Conservation (phyloP, 305 asterid species). For the Rubia peregrina region DNA sequence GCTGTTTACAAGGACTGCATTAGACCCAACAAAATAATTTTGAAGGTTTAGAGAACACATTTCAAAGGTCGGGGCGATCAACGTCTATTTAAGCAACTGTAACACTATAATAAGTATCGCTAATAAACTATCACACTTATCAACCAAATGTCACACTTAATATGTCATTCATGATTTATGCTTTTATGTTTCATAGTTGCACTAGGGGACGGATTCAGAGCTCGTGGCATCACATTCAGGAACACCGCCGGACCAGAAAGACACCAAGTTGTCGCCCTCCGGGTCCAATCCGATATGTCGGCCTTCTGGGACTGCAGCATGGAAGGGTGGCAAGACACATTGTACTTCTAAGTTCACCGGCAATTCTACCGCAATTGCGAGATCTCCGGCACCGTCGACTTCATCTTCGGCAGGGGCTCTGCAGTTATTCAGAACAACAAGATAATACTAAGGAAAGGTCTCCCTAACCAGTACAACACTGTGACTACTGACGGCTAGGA, state of each 20-base stretch:
- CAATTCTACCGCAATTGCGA: slow-evolving; percentile 60
- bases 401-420: slow-evolving; percentile 68
- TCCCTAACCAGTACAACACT: slow-evolving; percentile 32
- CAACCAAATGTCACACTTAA: too few relatives aligned
- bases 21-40: too few relatives aligned
- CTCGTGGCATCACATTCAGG: slow-evolving; percentile 48
- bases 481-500: slow-evolving; percentile 66
- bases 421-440: slow-evolving; percentile 54
- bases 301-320: slow-evolving; percentile 64
- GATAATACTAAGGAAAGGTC: slow-evolving; percentile 46
- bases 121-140: too few relatives aligned
- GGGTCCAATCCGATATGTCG: slow-evolving; percentile 34
- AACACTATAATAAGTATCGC: too few relatives aligned
- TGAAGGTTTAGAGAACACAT: too few relatives aligned
- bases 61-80: too few relatives aligned
- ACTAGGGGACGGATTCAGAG: slow-evolving; percentile 45
- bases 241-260: slow-evolving; percentile 61
- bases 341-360: slow-evolving; percentile 45
- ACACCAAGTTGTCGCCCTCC: slow-evolving; percentile 70
- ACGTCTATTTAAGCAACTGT: too few relatives aligned
- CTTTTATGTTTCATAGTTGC: too few relatives aligned
- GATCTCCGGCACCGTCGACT: slow-evolving; percentile 65
- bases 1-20: too few relatives aligned
- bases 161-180: too few relatives aligned
- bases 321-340: slow-evolving; percentile 63